Evolutionary conservation across 176 grass and related monocot species (phyloP), one percentile per base, ranked within the genome.

Genomic region (Neostapfia colusana): DNA sequence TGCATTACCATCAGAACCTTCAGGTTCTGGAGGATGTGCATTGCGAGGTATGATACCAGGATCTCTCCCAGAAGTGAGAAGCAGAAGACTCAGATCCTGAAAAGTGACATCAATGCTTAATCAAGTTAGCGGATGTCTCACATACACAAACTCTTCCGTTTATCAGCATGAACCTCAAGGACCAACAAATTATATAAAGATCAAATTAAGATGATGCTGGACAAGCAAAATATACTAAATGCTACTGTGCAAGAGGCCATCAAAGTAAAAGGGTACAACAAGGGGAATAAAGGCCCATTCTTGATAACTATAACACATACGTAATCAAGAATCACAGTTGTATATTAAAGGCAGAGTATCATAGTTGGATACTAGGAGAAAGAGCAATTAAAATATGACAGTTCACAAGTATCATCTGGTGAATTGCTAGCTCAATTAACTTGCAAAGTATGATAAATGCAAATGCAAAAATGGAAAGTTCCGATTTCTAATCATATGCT

Each of bases 41-140:
- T 90, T 97, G n/a, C 87, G 93, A 69, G 93, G 93, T 64, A 97
- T 90, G 59, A 97, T 97, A 37, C 93, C 93, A 4, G 93, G 93
- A 92, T 97, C 93, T 77, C 93, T 89, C 42, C 90, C 93, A 49
- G 93, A 97, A 77, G 93, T 88, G 74, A 97, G 68, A 74, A 97
- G 90, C n/a, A 97, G 74, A 83, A 97, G 90, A 76, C 82, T 79
- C 82, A 97, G 70, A 84, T 97, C 93, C 93, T 97, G 90, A 69
- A 90, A 79, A 71, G 18, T 66, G 15, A 36, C 48, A 81, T 38
- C 62, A 21, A 70, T 67, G 57, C 35, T 37, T 77, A 67, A 43
- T 70, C 27, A 50, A 67, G 23, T 75, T 54, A 69, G 55, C 63
- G 43, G 24, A 34, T 63, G 61, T 26, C 14, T 27, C 54, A 50